Conservation (phyloP, 805 yeast genomes). For the Yueomyces sinensis region DNA sequence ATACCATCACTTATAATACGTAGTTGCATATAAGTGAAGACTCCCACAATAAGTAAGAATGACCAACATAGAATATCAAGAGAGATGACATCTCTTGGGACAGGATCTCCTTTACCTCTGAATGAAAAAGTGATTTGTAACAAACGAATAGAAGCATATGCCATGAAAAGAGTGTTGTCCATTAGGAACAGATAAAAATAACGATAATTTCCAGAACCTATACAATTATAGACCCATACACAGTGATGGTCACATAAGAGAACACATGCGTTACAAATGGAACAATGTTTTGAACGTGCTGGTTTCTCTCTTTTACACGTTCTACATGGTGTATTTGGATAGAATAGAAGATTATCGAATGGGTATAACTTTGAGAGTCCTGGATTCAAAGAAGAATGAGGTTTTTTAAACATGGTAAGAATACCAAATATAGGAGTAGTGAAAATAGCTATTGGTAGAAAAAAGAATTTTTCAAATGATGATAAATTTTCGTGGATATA, state of each 20-base stretch:
- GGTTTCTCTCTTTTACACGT: slow-evolving; percentile 54
- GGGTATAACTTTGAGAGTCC: slow-evolving; percentile 13
- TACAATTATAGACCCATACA: slow-evolving; percentile 59
- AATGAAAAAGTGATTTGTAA: slow-evolving; percentile 2
- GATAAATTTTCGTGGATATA: slow-evolving; percentile 4
- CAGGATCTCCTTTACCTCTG: background rate
- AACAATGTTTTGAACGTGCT: slow-evolving; percentile 67
- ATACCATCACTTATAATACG: slow-evolving; percentile 47
- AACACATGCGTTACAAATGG: slow-evolving; percentile 51
- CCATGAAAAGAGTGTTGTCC: slow-evolving; percentile 31
- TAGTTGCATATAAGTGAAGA: slow-evolving; percentile 34
- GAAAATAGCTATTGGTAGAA: slow-evolving; percentile 13
- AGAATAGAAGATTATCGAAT: slow-evolving; percentile 42
- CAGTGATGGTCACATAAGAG: slow-evolving; percentile 65
- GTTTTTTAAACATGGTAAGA: slow-evolving; percentile 11
- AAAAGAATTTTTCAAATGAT: slow-evolving; percentile 8
- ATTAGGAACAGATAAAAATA: slow-evolving; percentile 47
- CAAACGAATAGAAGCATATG: slow-evolving; percentile 30
- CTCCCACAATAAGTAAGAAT: slow-evolving; percentile 31
- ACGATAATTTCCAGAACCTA: slow-evolving; percentile 51
- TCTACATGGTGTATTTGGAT: slow-evolving; percentile 34
- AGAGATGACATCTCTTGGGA: slow-evolving; percentile 20
- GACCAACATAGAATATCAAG: slow-evolving; percentile 32
- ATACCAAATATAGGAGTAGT: slow-evolving; percentile 10
- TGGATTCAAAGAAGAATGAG: slow-evolving; percentile 5